Evolutionary conservation across 2,329 filamentous ascomycete species (phyloP), one percentile per base, ranked within the genome.

Genomic region (Pyricularia pennisetigena): DNA sequence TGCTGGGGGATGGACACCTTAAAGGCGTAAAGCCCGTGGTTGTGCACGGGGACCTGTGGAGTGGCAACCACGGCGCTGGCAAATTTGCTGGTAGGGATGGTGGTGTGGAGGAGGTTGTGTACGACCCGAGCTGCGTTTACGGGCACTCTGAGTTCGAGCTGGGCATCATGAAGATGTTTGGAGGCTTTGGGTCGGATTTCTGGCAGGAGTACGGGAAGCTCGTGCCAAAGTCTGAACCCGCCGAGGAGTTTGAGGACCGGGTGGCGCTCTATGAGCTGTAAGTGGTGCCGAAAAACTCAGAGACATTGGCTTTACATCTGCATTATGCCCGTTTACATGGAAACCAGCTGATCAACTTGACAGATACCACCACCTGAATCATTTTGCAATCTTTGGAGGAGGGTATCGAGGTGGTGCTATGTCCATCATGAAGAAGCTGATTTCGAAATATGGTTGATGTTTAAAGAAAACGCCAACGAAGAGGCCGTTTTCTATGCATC

Each of bases 131-230:
- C 2, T 85, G 88, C 61, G 91, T 90, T 71, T 97, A 96, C 75
- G 92, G 90, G 1, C 94, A 97, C 76, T 90, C 85, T 1, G 94
- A 98, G 80, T 97, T 90, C 77, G 94, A 97, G 72, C 80, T 97
- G 67, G 94, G 94, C 0, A 97, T 97, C 72, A 97, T 97, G 93
- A 86, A 85, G 67, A 97, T 97, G 93, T 98, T 97, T 83, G 94
- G 94, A 0, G 94, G 94, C 0, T 97, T 96, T 77, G 88, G 88
- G 0, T 73, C 77, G 0, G 77, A 75, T 0, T 97, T 97, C 74
- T 88, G 91, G 82, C 83, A 83, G 35, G 92, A 95, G 75, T 98
- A 97, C 76, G 86, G 91, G 76, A 77, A 81, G 57, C 75, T 93
- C 28, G 88, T 94, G 64, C 90, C 90, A 0, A 96, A 90, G 80